Evolutionary conservation across 768 basidiomycete species (phyloP).

Genomic region (Plicaturopsis crispa): DNA sequence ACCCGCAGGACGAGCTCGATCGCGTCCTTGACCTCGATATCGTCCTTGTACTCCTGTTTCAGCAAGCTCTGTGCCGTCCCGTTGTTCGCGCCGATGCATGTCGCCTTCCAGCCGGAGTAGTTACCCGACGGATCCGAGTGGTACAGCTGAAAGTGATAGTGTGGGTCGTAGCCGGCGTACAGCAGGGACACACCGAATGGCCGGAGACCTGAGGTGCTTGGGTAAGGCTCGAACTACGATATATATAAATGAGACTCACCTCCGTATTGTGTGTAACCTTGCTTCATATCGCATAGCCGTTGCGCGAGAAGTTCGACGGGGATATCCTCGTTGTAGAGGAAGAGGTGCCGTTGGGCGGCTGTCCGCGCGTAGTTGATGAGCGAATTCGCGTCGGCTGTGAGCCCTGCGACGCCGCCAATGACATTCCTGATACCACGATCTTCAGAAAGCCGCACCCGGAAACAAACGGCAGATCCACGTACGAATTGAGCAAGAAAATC

Average conservation of each 20-base stretch:
- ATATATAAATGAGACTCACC: slow-evolving; percentile 37
- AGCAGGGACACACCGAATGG: slow-evolving; percentile 97
- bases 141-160: slow-evolving; percentile 95
- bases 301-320: slow-evolving; percentile 95
- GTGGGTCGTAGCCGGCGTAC: slow-evolving; percentile 94
- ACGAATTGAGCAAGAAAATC: slow-evolving; percentile 93
- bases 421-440: slow-evolving; percentile 95
- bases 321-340: slow-evolving; percentile 94
- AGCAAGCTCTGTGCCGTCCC: slow-evolving; percentile 91
- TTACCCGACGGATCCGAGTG: slow-evolving; percentile 98
- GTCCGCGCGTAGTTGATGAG: slow-evolving; percentile 90
- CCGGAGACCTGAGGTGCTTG: slow-evolving; percentile 66
- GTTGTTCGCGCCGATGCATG: slow-evolving; percentile 97
- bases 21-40: slow-evolving; percentile 84
- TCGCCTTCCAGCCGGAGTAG: slow-evolving; percentile 98
- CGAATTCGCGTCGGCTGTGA: slow-evolving; percentile 96
- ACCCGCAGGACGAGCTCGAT: slow-evolving; percentile 87
- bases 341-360: slow-evolving; percentile 83
- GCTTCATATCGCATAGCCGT: slow-evolving; percentile 93
- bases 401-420: slow-evolving; percentile 89
- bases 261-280: slow-evolving; percentile 96
- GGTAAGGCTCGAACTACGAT: slow-evolving; percentile 1
- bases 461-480: slow-evolving; percentile 20
- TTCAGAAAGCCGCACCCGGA: slow-evolving; percentile 1
- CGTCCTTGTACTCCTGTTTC: slow-evolving; percentile 98